Base-by-base conservation (phyloP, 108 stramenopile species). In the Skeletonema grethae region DNA sequence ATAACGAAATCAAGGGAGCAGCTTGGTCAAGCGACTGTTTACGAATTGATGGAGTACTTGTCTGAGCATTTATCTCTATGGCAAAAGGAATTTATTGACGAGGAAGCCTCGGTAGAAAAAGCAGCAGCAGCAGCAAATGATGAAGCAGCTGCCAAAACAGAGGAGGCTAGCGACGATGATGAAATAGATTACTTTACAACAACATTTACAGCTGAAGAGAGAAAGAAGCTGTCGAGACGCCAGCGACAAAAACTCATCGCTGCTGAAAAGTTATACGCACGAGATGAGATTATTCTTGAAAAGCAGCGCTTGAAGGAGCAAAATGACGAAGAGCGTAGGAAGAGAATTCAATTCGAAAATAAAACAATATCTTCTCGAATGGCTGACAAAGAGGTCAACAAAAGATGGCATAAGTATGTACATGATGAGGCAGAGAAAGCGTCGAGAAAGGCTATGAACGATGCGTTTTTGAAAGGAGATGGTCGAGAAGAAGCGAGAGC, bases 381-480 rank as follows among this genome's bases (percentile, higher is more conserved):
- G 50, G 87, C 87, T 3, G 76, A 86, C 34, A 75, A 73, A 46
- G 81, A 80, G 2, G 65, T 90, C 12, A 67, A 60, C 9, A 62
- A 84, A 34, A 67, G 89, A 25, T 78, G 80, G 66, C 73, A 84
- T 24, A 73, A 87, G 35, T 45, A 69, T 15, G 65, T 86, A 0
- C 63, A 84, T 58, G 83, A 86, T 58, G 87, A 88, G 56, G 84
- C 81, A 7, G 84, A 88, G 56, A 61, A 64, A 18, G 79, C 79
- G 3, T 62, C 76, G n/a, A 75, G 89, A 46, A 65, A 48, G 16
- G 89, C 89, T 15, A 85, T 90, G 87, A 88, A 65, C 66, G 76
- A 63, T 59, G 85, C 89, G 2, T 87, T 90, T 57, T 75, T 83
- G 63, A 64, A 76, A 50, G 86, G 84, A 15, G 76, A 86, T 63